These are phyloP conservation scores for Lachnellula willkommii DNA, from an alignment of 2,329 filamentous ascomycete species.

Conservation along the genomic window DNA sequence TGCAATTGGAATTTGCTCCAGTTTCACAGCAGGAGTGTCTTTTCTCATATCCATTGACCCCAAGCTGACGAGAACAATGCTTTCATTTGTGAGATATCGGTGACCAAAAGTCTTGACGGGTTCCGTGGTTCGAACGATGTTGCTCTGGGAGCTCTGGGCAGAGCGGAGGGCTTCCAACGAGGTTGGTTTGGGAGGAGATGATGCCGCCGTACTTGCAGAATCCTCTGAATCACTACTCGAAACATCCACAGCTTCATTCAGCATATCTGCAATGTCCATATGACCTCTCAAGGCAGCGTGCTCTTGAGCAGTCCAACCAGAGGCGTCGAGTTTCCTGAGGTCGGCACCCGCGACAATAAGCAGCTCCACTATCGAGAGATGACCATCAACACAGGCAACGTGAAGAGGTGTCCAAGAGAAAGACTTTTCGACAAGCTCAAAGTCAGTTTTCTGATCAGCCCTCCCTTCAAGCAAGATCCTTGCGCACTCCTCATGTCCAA, in stretches of 20 bases:
- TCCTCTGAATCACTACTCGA: slow-evolving; percentile 30
- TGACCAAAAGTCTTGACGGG: slow-evolving; percentile 94
- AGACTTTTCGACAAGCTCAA: slow-evolving; percentile 73
- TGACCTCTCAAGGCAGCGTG: slow-evolving; percentile 89
- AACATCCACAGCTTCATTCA: slow-evolving; percentile 43
- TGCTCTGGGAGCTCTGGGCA: slow-evolving; percentile 29
- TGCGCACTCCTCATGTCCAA: slow-evolving; percentile 77
- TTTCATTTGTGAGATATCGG: slow-evolving; percentile 83
- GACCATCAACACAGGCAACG: slow-evolving; percentile 85
- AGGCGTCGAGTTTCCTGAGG: slow-evolving; percentile 69
- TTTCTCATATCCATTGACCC: slow-evolving; percentile 94
- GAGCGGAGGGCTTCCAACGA: slow-evolving; percentile 57
- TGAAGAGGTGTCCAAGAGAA: slow-evolving; percentile 97
- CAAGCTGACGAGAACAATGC: slow-evolving; percentile 84
- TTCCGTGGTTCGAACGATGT: slow-evolving; percentile 54
- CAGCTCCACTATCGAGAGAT: slow-evolving; percentile 67
- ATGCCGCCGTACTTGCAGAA: slow-evolving; percentile 24
- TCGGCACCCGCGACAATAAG: slow-evolving; percentile 75
- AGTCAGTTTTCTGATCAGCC: slow-evolving; percentile 63
- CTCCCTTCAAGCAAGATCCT: slow-evolving; percentile 68
- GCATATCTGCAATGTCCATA: slow-evolving; percentile 67
- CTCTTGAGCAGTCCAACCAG: slow-evolving; percentile 90
- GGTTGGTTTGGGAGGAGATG: slow-evolving; percentile 46
- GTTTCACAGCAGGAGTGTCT: slow-evolving; percentile 69
- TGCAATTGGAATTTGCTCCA: slow-evolving; percentile 81